Evolutionary conservation across 2,329 filamentous ascomycete genomes (phyloP), one percentile per base, ranked within the genome.

Genomic region (Ophiocordyceps camponoti-saundersi): DNA sequence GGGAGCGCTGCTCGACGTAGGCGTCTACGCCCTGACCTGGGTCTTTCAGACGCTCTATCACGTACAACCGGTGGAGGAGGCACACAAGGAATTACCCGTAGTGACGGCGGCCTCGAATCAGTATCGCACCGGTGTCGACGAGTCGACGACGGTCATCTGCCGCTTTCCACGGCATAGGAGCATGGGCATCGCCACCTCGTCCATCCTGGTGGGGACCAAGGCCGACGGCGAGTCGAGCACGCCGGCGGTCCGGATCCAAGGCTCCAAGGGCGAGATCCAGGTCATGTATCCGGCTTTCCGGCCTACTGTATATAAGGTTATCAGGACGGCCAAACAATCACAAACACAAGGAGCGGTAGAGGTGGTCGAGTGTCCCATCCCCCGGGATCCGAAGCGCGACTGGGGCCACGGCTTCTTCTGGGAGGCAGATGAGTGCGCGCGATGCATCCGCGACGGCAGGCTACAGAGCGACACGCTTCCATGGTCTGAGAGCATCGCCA

Each of bases 1-100:
- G 29, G 88, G 88, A 46, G 82, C 81, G 2, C 68, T 93, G 47
- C 73, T 95, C 45, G 88, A 95, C 62, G 70, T 95, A 48, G 88
- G 88, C 50, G 83, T 95, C 62, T 95, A 95, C 68, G 78, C 85
- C 44, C 66, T 95, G 51, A 93, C 86, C 30, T 95, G 88, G 88
- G 75, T 92, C 45, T 93, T 90, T 72, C 86, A 94, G 65, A 82
- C 82, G 42, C 73, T 94, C 26, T 94, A 94, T 65, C 85, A 88
- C 61, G 77, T 83, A 3, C 82, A 89, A 57, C 72, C 80, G 2
- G 71, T 79, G 53, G 71, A 74, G 22, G 68, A 75, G 22, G 21
- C 21, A 11, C 15, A 10, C 47, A 83, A 86, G 54, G 75, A 85
- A 61, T 58, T 73, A 1, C 88, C 88, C 6, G 72, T 68, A 42